A percentile compares a stretch with the other conserved stretches of the same genome.
Conservation (phyloP, 257 asterid species). For the Knoxia roxburghii region DNA sequence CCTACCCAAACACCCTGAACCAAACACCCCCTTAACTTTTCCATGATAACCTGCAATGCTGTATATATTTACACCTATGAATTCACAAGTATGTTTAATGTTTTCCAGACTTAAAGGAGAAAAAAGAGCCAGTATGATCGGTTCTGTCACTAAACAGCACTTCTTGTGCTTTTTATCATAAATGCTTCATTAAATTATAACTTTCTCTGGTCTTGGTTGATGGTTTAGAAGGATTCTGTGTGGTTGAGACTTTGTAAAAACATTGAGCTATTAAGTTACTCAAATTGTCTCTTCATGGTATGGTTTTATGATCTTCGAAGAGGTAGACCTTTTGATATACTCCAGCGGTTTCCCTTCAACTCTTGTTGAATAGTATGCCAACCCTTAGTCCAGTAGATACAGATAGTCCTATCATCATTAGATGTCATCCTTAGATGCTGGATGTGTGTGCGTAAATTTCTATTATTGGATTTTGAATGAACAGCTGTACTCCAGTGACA, state of each 20-base stretch:
- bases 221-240: background rate
- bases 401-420: background rate
- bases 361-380: background rate
- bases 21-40: too few species aligned
- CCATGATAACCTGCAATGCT: background rate
- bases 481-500: background rate
- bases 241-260: too few species aligned
- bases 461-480: background rate
- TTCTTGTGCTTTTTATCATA: background rate
- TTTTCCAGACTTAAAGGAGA: background rate
- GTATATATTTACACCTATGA: background rate
- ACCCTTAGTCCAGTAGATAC: too few species aligned
- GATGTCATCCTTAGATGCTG: background rate
- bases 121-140: background rate
- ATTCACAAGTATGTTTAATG: background rate
- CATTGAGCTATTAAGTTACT: background rate
- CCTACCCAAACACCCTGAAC: too few species aligned
- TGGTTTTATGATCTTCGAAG: background rate
- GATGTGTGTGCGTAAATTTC: background rate
- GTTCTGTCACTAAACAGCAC: background rate
- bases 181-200: background rate
- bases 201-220: background rate
- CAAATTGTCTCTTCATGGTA: background rate
- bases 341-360: background rate
- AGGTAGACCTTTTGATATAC: background rate